These are phyloP conservation scores for Phytophthora pistaciae DNA, from an alignment of 352 stramenopile genomes.

Conservation along the genomic window DNA sequence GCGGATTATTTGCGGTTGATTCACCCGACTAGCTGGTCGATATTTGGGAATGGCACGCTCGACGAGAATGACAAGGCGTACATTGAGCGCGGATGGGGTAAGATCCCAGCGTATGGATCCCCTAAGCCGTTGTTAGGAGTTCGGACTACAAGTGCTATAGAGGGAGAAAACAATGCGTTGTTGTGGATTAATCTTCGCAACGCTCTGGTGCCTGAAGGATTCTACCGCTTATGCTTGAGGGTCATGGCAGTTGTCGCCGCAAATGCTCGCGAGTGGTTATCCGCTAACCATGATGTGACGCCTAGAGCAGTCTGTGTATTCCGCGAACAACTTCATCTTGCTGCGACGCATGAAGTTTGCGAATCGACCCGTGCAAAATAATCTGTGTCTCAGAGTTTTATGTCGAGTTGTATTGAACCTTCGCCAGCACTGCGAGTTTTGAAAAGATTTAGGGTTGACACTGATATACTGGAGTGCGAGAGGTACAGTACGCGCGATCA, in stretches of 20 bases:
- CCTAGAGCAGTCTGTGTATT: not conserved
- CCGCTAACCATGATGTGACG: not conserved
- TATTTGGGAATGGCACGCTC: not conserved
- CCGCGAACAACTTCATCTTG: not conserved
- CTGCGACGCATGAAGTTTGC: not conserved
- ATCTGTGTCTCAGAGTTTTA: not conserved
- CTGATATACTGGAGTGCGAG: not conserved
- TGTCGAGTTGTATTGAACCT: not conserved
- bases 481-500: not conserved
- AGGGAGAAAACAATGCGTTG: not conserved
- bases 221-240: no score
- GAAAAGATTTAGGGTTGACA: not conserved
- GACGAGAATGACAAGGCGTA: not conserved
- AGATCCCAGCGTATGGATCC: not conserved
- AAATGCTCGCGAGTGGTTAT: not conserved
- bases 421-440: no score
- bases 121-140: not conserved
- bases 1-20: not conserved
- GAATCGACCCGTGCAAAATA: not conserved
- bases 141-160: not conserved
- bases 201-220: not conserved
- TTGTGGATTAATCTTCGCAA: not conserved
- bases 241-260: no score
- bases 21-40: not conserved
- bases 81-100: not conserved